Evolutionary conservation across 2,329 filamentous ascomycete species (phyloP), one percentile per base, ranked within the genome.

Genomic region (Xylaria sp.): DNA sequence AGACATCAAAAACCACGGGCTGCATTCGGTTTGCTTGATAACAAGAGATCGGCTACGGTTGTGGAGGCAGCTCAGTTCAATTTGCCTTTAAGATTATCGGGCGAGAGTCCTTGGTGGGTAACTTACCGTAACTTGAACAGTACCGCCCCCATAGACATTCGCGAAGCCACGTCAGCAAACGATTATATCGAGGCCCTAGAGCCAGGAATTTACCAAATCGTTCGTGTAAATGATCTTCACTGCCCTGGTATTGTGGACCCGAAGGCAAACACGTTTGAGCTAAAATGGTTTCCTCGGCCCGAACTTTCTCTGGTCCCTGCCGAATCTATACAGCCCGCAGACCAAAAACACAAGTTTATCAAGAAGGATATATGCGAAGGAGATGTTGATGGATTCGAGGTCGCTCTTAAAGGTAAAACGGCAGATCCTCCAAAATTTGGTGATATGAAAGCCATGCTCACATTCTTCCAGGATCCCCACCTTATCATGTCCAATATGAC

Each of bases 291-390:
- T 74, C 87, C 92, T 39, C 89, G 94, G 55, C 97, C 96, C 0
- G 84, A 89, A 70, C 85, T 97, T 50, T 86, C 85, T 14, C 78
- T 96, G 54, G 84, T 89, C 5, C 86, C 91, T 68, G 88, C 88
- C n/a, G 84, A 89, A 3, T 87, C 89, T 55, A 85, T 93, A 55
- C 83, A 83, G 17, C 67, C 73, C 36, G 50, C 64, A 11, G 80
- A 85, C 42, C 82, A 84, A 17, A 83, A 82, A 8, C 83, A 84
- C 32, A 84, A 85, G 39, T 92, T 90, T 77, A 78, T 90, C 73
- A 97, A 97, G 80, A 87, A 90, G 50, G 90, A 94, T 69, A 91
- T 99, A 34, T 99, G 96, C 77, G 94, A 99, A 82, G 95, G 95
- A 34, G 95, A 98, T 69, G 92, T 97, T 75, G 95, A 98, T 78